These are phyloP conservation scores for Pseudogymnoascus sp. DNA, from an alignment of 2,329 filamentous ascomycete species.

Conservation along the genomic window DNA sequence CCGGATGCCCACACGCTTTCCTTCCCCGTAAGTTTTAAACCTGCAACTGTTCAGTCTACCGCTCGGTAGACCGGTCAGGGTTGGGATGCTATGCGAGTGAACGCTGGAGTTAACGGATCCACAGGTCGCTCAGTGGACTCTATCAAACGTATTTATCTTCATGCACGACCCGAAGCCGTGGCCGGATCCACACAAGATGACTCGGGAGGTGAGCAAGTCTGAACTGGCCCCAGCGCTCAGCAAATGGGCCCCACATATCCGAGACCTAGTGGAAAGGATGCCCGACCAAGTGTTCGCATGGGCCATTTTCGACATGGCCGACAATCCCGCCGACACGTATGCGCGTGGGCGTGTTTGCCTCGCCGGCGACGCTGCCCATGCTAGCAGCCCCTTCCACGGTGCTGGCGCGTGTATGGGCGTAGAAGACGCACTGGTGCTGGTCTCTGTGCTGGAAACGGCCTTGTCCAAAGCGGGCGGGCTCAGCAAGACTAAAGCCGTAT, in stretches of 20 bases:
- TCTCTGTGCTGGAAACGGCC: conserved; percentile 29
- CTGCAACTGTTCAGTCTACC: no score
- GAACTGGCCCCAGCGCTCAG: conserved; percentile 25
- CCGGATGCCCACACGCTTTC: not conserved
- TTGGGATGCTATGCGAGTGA: no score
- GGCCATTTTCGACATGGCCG: conserved; percentile 45
- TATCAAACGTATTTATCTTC: conserved; percentile 41
- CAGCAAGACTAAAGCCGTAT: conserved; percentile 18
- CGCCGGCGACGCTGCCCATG: conserved; percentile 48
- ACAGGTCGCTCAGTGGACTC: not conserved
- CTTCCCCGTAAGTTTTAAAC: not conserved
- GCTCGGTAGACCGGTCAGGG: no score
- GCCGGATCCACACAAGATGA: conserved; percentile 26
- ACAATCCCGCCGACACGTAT: conserved; percentile 39
- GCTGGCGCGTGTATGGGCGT: conserved; percentile 46
- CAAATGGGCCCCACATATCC: conserved; percentile 29
- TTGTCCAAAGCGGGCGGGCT: conserved; percentile 17
- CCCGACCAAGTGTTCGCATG: conserved; percentile 29
- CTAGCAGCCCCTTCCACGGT: conserved; percentile 44
- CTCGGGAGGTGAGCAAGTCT: no score
- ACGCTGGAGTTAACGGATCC: no score
- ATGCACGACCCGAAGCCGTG: conserved; percentile 32
- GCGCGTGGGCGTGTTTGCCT: conserved; percentile 36
- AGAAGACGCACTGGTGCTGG: conserved; percentile 36
- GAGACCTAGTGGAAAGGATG: no score